phyloP scores from a whole-genome alignment of 1,284 basidiomycete species.

The Fomes fomentarius region DNA sequence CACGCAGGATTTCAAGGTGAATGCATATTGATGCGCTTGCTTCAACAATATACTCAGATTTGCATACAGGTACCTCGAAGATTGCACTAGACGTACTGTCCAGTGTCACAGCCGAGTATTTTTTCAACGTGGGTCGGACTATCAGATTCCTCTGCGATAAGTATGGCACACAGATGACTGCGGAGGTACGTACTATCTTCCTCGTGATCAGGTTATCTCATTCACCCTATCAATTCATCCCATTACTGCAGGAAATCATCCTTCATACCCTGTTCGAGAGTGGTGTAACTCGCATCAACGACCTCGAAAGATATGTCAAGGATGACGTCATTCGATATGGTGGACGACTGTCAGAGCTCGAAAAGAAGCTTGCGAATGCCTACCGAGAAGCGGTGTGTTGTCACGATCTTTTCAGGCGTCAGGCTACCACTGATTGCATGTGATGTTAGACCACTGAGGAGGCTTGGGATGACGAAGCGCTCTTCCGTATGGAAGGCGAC shows the following conservation, averaged over 20 bases:
- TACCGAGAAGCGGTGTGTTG: conserved; percentile 77
- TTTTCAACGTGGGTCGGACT: conserved; percentile 86
- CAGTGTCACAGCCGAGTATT: conserved; percentile 79
- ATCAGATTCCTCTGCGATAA: conserved; percentile 84
- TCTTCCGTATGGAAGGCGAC: conserved; percentile 71
- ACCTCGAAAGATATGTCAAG: conserved; percentile 85
- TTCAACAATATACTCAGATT: not conserved
- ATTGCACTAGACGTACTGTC: conserved; percentile 82
- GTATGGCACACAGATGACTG: conserved; percentile 75
- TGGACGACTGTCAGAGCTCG: conserved; percentile 73
- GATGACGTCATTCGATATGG: conserved; percentile 91
- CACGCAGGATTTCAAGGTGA: conserved; percentile 90
- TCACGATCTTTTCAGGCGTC: not conserved
- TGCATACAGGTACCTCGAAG: conserved; percentile 57
- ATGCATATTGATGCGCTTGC: conserved; percentile 28
- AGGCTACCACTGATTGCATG: not conserved
- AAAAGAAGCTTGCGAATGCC: conserved; percentile 83
- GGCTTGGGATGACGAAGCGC: conserved; percentile 74
- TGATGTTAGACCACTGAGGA: conserved; percentile 56
- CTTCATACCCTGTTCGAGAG: conserved; percentile 89
- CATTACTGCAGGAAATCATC: conserved; percentile 76
- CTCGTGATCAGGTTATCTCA: too few species aligned
- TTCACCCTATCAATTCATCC: conserved; percentile 8
- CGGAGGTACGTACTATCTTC: conserved; percentile 61
- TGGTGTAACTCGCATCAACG: conserved; percentile 73